Base-by-base conservation (phyloP, 306 rosid genomes). In the apple (Malus domestica) region DNA sequence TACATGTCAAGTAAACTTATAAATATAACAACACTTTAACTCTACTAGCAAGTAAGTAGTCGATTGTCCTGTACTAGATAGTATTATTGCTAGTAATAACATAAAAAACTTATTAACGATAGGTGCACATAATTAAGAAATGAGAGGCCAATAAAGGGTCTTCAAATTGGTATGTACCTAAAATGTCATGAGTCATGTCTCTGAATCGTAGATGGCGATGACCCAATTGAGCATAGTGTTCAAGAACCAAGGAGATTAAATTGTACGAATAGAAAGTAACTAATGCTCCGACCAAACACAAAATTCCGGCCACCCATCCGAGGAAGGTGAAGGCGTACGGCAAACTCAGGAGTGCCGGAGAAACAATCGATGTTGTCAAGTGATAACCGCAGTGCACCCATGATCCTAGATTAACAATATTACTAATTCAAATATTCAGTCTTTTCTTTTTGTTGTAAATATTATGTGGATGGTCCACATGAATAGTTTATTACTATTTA, bases 361-460 rank as follows among this genome's bases (percentile, higher is more conserved):
- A 97, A 12, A 91, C 98, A 3, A 93, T 91, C 32, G 98, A 89
- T 0, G 97, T 91, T 20, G 97, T 87, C 79, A 93, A 86, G 69
- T 93, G 98, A 86, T 89, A 93, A 29, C 98, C 97, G 74, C 90
- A 70, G 63, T 93, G 98, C 72, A 86, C 23, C 98, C 98, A 93
- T 23, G 97, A 89, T 51, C 97, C 97, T 91, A 10, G 69, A 78
- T 23, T 10, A 45, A 10, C 25, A n/a, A 20, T 20, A 20, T 9
- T 19, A 22, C 16, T 3, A 15, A 51, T 51, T 51, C 55, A 51
- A 51, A 14, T 51, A 49, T 46, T 46, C 52, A 2, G 52, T 10
- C 52, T 46, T 46, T 46, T 46, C 52, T 46, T 9, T n/a, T n/a
- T 46, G 23, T 23, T 23, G 23, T 23, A 23, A 23, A 23, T 23